Base-by-base conservation (phyloP, 2,329 filamentous ascomycete species). In the Huntiella omanensis region DNA sequence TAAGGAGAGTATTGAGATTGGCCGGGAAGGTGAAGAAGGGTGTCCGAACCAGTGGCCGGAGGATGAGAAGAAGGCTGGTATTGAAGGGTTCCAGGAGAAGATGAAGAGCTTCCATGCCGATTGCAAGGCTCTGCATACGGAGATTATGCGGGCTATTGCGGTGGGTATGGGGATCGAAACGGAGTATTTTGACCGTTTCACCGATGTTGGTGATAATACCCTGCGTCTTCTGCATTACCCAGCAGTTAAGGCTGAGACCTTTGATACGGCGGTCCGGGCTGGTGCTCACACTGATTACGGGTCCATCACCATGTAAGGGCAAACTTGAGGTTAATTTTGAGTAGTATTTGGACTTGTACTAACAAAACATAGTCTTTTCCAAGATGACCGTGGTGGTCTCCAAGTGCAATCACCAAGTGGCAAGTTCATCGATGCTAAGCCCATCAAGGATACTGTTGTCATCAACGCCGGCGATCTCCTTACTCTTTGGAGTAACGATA, bases 391-490 rank as follows among this genome's bases (percentile, higher is more conserved):
- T 4, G 72, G 71, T 6, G 72, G 72, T 0, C 55, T 76, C 44
- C 71, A 76, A 57, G 70, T 72, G 15, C 71, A 75, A 55, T 80
- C 77, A 42, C 84, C 85, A 0, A 78, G 73, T 36, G 83, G 83
- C 2, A 74, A 70, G 0, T 94, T 87, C 55, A 76, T 94, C 35
- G 75, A 94, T 56, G 87, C 83, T 1, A 84, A 74, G 5, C 86
- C 87, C 0, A 88, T 93, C 50, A 68, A 76, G 33, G 78, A 77
- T 46, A 86, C 84, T 0, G 80, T 91, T 36, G 83, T 95, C 8
- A 73, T 94, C 52, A 95, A 95, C 56, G 86, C 86, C 0, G 87
- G 86, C 1, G 87, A 95, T 58, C 59, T 95, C 53, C 65, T 95
- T 43, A 80, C 83, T 1, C 69, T 86, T 45, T 94, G 86, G 87